Base-by-base conservation (phyloP, 306 rosid genomes). In the Arachis hypogaea region DNA sequence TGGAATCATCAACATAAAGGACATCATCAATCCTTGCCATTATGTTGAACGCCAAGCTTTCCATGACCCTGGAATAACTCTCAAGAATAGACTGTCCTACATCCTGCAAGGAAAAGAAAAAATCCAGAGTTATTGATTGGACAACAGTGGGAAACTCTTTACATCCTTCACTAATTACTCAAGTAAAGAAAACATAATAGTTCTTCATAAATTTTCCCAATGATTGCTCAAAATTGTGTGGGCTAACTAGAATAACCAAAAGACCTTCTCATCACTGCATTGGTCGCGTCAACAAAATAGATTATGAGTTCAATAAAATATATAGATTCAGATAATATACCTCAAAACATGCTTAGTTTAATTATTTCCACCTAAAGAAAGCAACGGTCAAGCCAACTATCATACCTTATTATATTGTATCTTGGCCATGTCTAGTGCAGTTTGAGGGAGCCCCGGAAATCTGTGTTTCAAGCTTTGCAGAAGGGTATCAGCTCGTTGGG, bases 41-140 rank as follows among this genome's bases (percentile, higher is more conserved):
- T 65, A 93, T 88, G 88, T 93, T 93, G 36, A 93, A 93, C 6
- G 98, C 98, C 78, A 93, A 84, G 81, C 98, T 93, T 87, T 93
- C 98, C 86, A 78, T 91, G 68, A 93, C 98, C 85, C 98, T 89
- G 4, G 98, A 93, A 86, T 93, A 93, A 81, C 98, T 93, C 82
- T 93, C 98, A 5, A 93, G 97, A 81, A 93, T 93, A 40, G 98
- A 87, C 76, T 93, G 97, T 72, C 97, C 98, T 14, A 93, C 97
- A 69, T 93, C 98, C 98, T 93, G 92, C 88, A 82, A 72, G 62
- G 29, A 81, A 69, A 66, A 75, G 58, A 64, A 69, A 58, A 58
- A 51, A 47, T 56, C 8, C 56, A 30, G 22, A 12, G 57, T 64
- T 47, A 47, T 33, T 56, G 54, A 29, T 49, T 57, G 7, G 36